Conservation (phyloP, 305 asterid genomes). For the Solanum aculeatissimum region DNA sequence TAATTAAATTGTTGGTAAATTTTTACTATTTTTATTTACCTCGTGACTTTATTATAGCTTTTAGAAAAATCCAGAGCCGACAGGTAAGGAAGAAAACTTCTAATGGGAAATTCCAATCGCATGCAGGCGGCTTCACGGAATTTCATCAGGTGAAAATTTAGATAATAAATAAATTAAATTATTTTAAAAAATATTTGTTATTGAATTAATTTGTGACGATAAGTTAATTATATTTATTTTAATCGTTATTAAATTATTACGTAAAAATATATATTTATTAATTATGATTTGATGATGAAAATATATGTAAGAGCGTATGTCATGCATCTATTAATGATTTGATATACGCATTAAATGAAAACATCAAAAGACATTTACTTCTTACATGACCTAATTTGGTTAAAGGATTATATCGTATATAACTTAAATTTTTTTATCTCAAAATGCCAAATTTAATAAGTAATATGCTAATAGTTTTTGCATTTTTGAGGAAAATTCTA, state of each 20-base stretch:
- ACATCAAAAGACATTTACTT: neutral
- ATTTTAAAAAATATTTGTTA: neutral
- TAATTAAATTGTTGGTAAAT: neutral
- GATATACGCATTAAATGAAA: neutral
- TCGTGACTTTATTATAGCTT: neutral
- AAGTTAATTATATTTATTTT: no score
- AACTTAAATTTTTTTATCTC: neutral
- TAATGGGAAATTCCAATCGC: neutral
- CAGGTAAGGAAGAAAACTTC: neutral
- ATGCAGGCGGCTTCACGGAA: neutral
- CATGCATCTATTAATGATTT: neutral
- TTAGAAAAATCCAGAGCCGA: neutral
- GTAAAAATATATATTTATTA: neutral
- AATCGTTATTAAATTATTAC: neutral
- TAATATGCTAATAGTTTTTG: neutral
- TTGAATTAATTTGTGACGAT: neutral
- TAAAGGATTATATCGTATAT: neutral
- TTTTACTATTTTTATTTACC: neutral
- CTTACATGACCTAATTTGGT: neutral
- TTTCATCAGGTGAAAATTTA: neutral
- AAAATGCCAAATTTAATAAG: neutral
- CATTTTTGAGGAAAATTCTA: neutral
- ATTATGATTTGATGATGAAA: neutral
- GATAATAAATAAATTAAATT: neutral
- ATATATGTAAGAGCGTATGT: rapidly evolving